phyloP scores from a whole-genome alignment of 805 yeast genomes.

The Wickerhamiella dianesei region DNA sequence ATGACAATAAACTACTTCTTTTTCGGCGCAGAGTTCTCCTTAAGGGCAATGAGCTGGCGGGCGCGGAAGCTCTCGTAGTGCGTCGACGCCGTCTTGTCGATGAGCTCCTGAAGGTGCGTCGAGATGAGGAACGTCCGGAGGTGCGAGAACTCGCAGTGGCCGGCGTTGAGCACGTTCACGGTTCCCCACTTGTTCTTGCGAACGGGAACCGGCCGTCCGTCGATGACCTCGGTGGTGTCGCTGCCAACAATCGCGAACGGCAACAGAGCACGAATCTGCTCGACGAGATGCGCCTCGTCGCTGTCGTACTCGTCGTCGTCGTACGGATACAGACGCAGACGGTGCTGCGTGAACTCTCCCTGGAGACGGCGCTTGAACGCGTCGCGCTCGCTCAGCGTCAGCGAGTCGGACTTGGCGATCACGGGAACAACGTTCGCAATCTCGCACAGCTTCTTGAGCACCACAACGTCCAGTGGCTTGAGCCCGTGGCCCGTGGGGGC shows the following conservation, averaged over 20 bases:
- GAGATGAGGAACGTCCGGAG: slow-evolving; percentile 88
- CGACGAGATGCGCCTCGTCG: slow-evolving; percentile 25
- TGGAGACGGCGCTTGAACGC: slow-evolving; percentile 61
- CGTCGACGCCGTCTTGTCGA: slow-evolving; percentile 74
- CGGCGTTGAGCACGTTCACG: slow-evolving; percentile 83
- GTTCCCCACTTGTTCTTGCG: slow-evolving; percentile 91
- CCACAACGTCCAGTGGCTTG: slow-evolving; percentile 67
- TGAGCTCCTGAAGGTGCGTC: slow-evolving; percentile 89
- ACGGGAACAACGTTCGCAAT: slow-evolving; percentile 90
- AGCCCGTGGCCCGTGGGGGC: slow-evolving; percentile 84
- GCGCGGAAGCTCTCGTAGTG: slow-evolving; percentile 92
- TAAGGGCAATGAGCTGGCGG: slow-evolving; percentile 83
- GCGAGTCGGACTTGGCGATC: slow-evolving; percentile 84
- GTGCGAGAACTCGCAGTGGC: slow-evolving; percentile 91
- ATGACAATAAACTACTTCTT: too few relatives aligned
- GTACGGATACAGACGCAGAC: slow-evolving; percentile 66
- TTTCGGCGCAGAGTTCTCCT: slow-evolving; percentile 45
- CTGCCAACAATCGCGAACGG: slow-evolving; percentile 96
- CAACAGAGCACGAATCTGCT: slow-evolving; percentile 28
- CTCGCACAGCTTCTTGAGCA: slow-evolving; percentile 71
- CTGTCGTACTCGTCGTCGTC: slow-evolving; percentile 40
- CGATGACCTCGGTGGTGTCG: slow-evolving; percentile 57
- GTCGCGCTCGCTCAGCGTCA: slow-evolving; percentile 74
- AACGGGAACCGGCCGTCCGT: slow-evolving; percentile 75
- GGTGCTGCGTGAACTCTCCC: slow-evolving; percentile 57